Base-by-base conservation (phyloP, 208 protist species). In the Crithidia sp. region DNA sequence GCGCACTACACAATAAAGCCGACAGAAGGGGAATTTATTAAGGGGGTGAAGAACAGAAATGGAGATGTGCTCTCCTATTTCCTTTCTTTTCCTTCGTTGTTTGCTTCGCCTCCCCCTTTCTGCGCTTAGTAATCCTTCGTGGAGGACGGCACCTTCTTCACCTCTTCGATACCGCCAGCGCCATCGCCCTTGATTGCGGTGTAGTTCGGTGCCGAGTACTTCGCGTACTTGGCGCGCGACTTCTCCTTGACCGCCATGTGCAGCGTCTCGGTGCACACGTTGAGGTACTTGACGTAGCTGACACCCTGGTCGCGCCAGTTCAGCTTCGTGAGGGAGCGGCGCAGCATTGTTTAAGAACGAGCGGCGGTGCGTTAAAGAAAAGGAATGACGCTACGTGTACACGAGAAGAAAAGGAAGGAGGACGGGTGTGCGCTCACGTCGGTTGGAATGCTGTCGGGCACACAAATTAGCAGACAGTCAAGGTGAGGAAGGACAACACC, bases 211-310 rank as follows among this genome's bases (percentile, higher is more conserved):
- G 63, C 67, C 44, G 90, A 95, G 70, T 82, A 97, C 19, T 83
- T 83, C 55, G 65, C 66, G 76, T 95, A 94, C 75, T 94, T 95
- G 37, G 63, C 76, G 45, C 78, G 77, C 19, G 64, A 60, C 72
- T 84, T 88, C 8, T 91, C 86, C 61, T 86, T 95, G 13, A 89
- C 74, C 7, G 87, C 63, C 82, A 86, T 92, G 82, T 96, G 93
- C 45, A 97, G 82, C 10, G 93, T 79, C 72, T 95, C 90, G 7
- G 90, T 95, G 81, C 86, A 84, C 7, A 97, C 88, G 70, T 97
- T 97, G 5, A 97, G 86, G 76, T 97, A 97, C 76, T 94, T 92
- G 52, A 97, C 61, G 82, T 97, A 97, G 70, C 85, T 95, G 75
- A 97, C 93, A 56, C 92, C 92, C 68, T 96, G 88, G 65, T 95